Base-by-base conservation (phyloP, 1,284 basidiomycete species). In the Ganoderma meredithae region DNA sequence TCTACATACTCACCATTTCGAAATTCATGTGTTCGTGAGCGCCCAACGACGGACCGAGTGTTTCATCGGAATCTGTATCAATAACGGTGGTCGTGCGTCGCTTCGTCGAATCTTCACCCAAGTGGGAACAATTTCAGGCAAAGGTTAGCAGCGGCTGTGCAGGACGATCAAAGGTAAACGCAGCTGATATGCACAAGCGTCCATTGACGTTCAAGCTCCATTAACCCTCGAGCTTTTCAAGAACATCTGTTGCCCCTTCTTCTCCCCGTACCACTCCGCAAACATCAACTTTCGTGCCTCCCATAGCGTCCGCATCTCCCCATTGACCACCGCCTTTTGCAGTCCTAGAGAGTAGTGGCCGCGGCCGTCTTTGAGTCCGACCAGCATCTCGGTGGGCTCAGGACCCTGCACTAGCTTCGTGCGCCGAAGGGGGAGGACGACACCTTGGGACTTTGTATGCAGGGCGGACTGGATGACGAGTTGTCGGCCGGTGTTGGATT, bases 271-370 rank as follows among this genome's bases (percentile, higher is more conserved):
- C 76, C 76, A 79, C 31, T 65, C 71, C 36, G 60, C 63, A 67
- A 71, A 74, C 27, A 79, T 63, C 56, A 66, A 64, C 39, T 75
- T 75, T 53, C 71, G 71, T 63, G 73, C 71, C 39, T 69, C 67
- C 71, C 69, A 72, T 25, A 69, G 49, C 33, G 72, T 62, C 44
- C 72, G 47, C 47, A 71, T 73, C 66, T 75, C 62, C 19, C 84
- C 83, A 53, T 79, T 71, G 27, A 85, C 74, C 40, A 76, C 67
- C 33, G 80, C 80, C 53, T 78, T 74, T 8, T 73, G 69, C 44
- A 85, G 68, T 17, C 76, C 78, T n/a, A 85, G 69, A 71, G 79
- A 78, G 79, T 82, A 85, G 68, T 82, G 80, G 13, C 82, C 83
- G 25, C 79, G 73, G 64, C 79, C 75, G 22, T 80, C 83, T 52